Conservation (phyloP, 169 alveolate species). For the Perkinsus chesapeaki region DNA sequence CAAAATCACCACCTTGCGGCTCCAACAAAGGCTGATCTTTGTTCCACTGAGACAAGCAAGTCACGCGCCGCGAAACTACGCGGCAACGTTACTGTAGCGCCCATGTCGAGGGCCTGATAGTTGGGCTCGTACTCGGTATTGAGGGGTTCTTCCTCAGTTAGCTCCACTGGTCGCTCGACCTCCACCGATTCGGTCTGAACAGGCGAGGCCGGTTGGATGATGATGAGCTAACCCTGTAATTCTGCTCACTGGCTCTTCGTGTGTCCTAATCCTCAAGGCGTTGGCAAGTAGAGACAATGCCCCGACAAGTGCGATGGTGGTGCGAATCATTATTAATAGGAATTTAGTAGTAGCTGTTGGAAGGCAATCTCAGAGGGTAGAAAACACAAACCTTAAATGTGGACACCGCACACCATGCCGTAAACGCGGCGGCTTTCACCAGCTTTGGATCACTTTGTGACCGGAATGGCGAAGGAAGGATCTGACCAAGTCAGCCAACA, state of each 20-base stretch:
- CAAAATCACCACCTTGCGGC: not conserved
- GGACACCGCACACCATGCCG: too few species aligned
- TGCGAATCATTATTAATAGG: not conserved
- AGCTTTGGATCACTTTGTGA: too few species aligned
- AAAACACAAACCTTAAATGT: too few species aligned
- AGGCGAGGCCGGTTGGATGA: too few species aligned
- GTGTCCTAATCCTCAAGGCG: not conserved
- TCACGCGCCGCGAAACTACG: not conserved
- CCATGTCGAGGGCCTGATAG: not conserved
- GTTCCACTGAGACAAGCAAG: not conserved
- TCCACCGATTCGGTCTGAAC: not conserved
- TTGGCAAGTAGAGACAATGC: not conserved
- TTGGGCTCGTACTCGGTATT: not conserved
- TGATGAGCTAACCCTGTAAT: too few species aligned
- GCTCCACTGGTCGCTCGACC: not conserved
- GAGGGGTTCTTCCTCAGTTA: not conserved
- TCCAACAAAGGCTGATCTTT: not conserved
- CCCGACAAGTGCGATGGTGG: not conserved
- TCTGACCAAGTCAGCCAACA: too few species aligned
- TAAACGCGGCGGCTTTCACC: too few species aligned
- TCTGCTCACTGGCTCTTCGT: too few species aligned
- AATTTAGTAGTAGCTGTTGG: not conserved
- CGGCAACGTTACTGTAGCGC: not conserved
- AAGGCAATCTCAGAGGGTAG: too few species aligned
- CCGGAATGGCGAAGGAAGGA: too few species aligned